Evolutionary conservation across 495 filamentous ascomycete genomes (phyloP), one percentile per base, ranked within the genome.

Genomic region (Oidiodendron maius): DNA sequence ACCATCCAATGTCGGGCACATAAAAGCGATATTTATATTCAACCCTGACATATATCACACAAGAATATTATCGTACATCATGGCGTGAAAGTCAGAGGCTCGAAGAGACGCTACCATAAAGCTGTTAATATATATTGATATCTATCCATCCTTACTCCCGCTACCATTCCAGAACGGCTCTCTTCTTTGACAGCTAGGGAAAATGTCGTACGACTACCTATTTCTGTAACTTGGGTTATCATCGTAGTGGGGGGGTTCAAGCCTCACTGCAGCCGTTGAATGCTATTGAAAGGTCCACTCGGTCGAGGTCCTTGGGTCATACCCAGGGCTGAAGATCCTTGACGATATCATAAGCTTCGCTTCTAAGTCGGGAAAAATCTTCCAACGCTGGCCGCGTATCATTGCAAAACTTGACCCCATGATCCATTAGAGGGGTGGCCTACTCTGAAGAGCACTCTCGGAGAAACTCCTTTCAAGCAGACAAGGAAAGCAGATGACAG

Each of bases 231-330:
- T 51, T 67, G 67, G 18, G 72, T 82, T 22, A 60, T 82, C 12
- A 69, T 83, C 44, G 73, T 82, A 30, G 81, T 78, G 16, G 73
- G 70, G 8, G 78, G 80, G 30, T 79, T 83, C 72, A 22, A 80
- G 80, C 10, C 66, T 83, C 11, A 75, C 77, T 0, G 77, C 78
- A 1, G 76, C 77, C 28, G 77, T 83, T 45, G 80, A 84, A 61
- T 80, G 77, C 47, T 61, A 72, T 30, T 71, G 77, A 37, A 80
- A 86, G 59, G 82, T 81, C 3, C 78, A 84, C 51, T 61, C 56
- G 24, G 82, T 83, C 20, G 48, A 64, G 17, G 57, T 81, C 11
- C 63, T 78, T 23, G 78, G 81, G 57, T 69, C 71, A 37, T 66
- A 65, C 43, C 63, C 68, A 2, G 71, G 73, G 48, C 61, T 72